Evolutionary conservation across 2,329 filamentous ascomycete species (phyloP).

Genomic region (Triangularia verruculosa): DNA sequence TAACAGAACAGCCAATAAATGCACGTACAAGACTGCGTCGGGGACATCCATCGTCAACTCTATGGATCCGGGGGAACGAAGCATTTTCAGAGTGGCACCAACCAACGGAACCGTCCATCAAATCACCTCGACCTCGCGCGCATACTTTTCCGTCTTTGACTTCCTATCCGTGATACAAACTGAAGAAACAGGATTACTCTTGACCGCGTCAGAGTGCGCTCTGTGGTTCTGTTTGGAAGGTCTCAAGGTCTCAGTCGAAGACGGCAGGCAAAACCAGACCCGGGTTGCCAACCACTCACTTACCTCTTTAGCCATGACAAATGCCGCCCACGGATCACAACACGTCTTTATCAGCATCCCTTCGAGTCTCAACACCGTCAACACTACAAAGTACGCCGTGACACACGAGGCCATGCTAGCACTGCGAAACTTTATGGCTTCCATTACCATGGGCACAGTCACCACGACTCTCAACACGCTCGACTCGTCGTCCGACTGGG

Average conservation of each 20-base stretch:
- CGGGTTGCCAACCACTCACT: slow-evolving; percentile 32
- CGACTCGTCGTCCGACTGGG: slow-evolving; percentile 39
- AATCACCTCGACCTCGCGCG: slow-evolving; percentile 22
- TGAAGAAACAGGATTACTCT: background rate
- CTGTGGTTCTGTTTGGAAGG: slow-evolving; percentile 39
- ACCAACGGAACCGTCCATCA: slow-evolving; percentile 24
- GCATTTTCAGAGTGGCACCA: slow-evolving; percentile 33
- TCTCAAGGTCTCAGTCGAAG: slow-evolving; percentile 30
- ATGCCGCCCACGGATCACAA: slow-evolving; percentile 30
- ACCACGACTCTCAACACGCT: slow-evolving; percentile 29
- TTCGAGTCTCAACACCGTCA: slow-evolving; percentile 27
- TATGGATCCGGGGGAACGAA: slow-evolving; percentile 22
- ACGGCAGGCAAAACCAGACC: slow-evolving; percentile 31
- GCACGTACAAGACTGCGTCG: slow-evolving; percentile 32
- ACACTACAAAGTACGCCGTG: slow-evolving; percentile 32
- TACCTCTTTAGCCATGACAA: slow-evolving; percentile 29
- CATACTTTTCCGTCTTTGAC: slow-evolving; percentile 38
- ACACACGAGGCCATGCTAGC: slow-evolving; percentile 33
- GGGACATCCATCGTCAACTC: slow-evolving; percentile 31
- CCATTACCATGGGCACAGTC: slow-evolving; percentile 33
- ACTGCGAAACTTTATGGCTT: slow-evolving; percentile 34
- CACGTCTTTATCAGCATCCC: slow-evolving; percentile 36
- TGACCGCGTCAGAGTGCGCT: slow-evolving; percentile 29
- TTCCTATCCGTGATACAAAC: slow-evolving; percentile 33
- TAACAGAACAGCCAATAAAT: slow-evolving; percentile 26